Base-by-base conservation (phyloP, 345 rosid genomes). In the Populus tremula region DNA sequence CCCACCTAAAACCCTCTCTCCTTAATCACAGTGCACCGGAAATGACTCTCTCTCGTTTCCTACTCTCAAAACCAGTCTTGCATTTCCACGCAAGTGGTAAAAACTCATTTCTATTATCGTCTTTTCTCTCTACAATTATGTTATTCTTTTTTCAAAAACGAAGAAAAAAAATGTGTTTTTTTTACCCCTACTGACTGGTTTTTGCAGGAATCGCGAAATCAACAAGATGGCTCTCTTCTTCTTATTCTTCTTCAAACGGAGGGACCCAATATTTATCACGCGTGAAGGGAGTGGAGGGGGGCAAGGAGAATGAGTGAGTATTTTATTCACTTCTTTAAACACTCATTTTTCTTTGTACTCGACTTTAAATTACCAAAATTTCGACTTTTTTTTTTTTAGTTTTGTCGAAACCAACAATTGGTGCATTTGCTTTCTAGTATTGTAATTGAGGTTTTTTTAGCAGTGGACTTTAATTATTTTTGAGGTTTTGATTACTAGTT, bases 1-100 rank as follows among this genome's bases (percentile, higher is more conserved):
- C 76, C 81, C 54, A 50, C 50, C 61, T 29, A 65, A 78, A 78
- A 27, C 81, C 81, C 77, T 56, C 67, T n/a, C 17, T 45, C 50
- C 50, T 41, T 12, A 41, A 41, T 39, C 5, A 25, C 20, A 5
- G 74, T 1, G 68, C 23, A 16, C 74, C 29, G 47, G 25, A 65
- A 56, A 81, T 83, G 88, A 74, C 84, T 25, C 71, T 81, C n/a
- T 77, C 78, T 67, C 82, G 80, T 74, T 76, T 86, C 20, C 82
- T 83, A 23, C 76, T 73, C 20, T 79, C 79, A 69, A 86, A 71
- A 69, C 63, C 61, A 56, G 65, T 31, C 21, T 62, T 45, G 8
- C 78, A 66, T 82, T 77, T 72, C 77, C 77, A 17, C 54, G 65
- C 5, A 10, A 77, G 66, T 75, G 85, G 88, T 86, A 76, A 79